A percentile compares a stretch with the other conserved stretches of the same genome.
phyloP scores from a whole-genome alignment of 495 filamentous ascomycete species.

The Pseudoneurospora amorphoporcata region DNA sequence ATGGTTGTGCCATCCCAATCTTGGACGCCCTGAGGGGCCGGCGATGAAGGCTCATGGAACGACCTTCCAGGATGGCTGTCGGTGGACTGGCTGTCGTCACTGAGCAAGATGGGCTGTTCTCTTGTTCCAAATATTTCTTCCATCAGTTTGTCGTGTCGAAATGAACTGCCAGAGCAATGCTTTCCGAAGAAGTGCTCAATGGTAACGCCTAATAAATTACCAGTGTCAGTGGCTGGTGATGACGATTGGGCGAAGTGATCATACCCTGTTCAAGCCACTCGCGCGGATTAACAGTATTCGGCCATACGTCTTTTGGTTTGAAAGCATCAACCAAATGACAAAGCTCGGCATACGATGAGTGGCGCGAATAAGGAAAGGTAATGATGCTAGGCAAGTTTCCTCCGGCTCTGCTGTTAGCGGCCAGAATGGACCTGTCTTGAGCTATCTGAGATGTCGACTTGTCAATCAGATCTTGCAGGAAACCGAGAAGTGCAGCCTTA shows the following conservation, averaged over 20 bases:
- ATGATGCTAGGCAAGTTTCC: slow-evolving; percentile 32
- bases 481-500: slow-evolving; percentile 13
- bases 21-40: not conserved
- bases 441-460: slow-evolving; percentile 13
- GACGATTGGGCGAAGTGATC: not conserved
- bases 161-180: slow-evolving; percentile 48
- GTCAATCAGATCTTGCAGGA: slow-evolving; percentile 21
- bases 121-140: slow-evolving; percentile 5
- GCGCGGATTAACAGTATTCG: slow-evolving; percentile 63
- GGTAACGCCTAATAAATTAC: slow-evolving; percentile 34
- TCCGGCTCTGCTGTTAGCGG: not conserved
- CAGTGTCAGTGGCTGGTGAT: not conserved
- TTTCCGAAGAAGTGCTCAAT: slow-evolving; percentile 62
- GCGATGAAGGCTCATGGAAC: not conserved
- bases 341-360: slow-evolving; percentile 78
- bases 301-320: slow-evolving; percentile 66
- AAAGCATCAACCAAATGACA: slow-evolving; percentile 60
- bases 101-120: not conserved
- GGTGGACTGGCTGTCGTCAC: slow-evolving; percentile 14
- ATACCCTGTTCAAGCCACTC: slow-evolving; percentile 47
- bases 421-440: not conserved
- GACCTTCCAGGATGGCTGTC: slow-evolving; percentile 3
- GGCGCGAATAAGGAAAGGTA: slow-evolving; percentile 77
- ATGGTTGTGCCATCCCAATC: not conserved
- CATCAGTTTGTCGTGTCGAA: slow-evolving; percentile 61